phyloP scores from a whole-genome alignment of 345 rosid genomes.

The Aquilaria yunnanensis region DNA sequence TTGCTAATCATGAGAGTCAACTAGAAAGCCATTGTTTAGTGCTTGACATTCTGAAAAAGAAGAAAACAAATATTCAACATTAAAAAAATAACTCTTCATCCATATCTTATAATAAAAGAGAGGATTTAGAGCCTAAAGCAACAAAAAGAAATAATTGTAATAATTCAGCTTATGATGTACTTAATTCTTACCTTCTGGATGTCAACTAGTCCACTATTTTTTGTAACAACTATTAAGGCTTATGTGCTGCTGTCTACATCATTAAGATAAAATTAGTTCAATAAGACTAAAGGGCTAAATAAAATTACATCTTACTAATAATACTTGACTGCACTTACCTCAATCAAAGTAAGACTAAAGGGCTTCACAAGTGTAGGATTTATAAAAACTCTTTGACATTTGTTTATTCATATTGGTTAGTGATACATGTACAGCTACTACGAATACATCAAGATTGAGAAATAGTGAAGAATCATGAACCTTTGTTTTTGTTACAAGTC shows the following conservation, averaged over 20 bases:
- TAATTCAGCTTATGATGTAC: no score
- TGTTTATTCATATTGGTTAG: constrained; percentile 7
- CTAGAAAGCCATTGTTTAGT: constrained; percentile 83
- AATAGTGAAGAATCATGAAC: constrained; percentile 20
- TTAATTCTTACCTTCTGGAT: constrained; percentile 53
- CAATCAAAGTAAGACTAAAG: constrained; percentile 92
- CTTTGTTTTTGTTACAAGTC: constrained; percentile 91
- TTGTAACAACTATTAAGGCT: constrained; percentile 95
- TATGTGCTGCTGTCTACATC: constrained; percentile 91
- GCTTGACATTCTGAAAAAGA: constrained; percentile 38
- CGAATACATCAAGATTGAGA: constrained; percentile 4
- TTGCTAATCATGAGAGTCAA: constrained; percentile 90
- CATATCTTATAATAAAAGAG: not conserved
- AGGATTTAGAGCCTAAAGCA: not conserved
- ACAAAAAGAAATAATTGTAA: no score
- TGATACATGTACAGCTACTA: not conserved
- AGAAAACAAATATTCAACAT: constrained; percentile 5
- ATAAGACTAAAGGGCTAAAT: not conserved
- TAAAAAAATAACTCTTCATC: not conserved
- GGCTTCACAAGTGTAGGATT: constrained; percentile 97
- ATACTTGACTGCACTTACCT: constrained; percentile 36
- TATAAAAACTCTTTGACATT: constrained; percentile 81
- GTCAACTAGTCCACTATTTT: constrained; percentile 97
- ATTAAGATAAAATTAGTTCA: constrained; percentile 9
- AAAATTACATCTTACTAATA: not conserved